Evolutionary conservation across 2,329 filamentous ascomycete species (phyloP), one percentile per base, ranked within the genome.

Genomic region (Talaromyces sp.): DNA sequence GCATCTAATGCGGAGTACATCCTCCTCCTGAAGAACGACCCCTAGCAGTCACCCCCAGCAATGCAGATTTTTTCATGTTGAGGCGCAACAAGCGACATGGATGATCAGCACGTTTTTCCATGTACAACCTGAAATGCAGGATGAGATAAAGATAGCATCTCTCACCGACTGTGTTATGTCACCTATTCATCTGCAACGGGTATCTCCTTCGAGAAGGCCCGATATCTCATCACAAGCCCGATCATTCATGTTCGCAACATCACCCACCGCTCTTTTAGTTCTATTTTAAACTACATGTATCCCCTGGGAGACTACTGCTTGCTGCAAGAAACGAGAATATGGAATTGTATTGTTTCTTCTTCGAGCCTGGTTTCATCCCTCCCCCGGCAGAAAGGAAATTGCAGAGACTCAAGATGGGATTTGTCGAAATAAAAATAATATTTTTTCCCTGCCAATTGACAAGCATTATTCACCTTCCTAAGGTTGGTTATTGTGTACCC

Each of bases 221-320:
- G n/a, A 24, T 52, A 31, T 37, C 33, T 56, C 19, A 33, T 39
- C 47, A 33, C 49, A 19, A 16, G 27, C 22, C 27, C 27, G 27
- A 52, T 10, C 31, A 10, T 33, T 13, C 47, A 31, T 50, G 47
- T 50, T 22, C 47, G 27, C 22, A 27, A 16, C n/a, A 19, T 7
- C 11, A 27, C n/a, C 60, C 57, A 62, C 60, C 60, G 60, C 60
- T 62, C 60, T 62, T 62, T 62, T 41, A 54, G 35, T 54, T 43
- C 2, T 33, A 19, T 35, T 62, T 19, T 22, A 54, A 54, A 62
- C 43, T 35, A 49, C 16, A 22, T 35, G 5, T 19, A 16, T 19
- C 8, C 11, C 22, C 16, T 47, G n/a, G 16, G 22, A 50, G 4
- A 50, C 39, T 50, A 37, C n/a, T 22, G 11, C 10, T 39, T 39